Evolutionary conservation across 2,329 filamentous ascomycete genomes (phyloP).

Genomic region (Monosporascus sp.): DNA sequence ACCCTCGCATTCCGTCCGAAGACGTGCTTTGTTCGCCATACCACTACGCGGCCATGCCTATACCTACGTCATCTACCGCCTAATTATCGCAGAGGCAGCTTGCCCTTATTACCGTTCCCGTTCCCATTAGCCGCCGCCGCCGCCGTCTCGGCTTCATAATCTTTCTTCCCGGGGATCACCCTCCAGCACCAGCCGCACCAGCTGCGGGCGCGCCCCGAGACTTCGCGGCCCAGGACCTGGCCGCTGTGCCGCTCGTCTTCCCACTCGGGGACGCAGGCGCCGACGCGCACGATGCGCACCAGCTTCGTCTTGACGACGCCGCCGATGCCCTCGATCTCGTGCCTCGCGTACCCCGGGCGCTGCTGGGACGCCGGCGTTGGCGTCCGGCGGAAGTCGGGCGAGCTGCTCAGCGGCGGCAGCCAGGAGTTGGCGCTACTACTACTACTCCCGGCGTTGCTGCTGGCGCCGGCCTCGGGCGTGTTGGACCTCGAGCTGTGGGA

Average conservation of each 20-base stretch:
- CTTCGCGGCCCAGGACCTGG: conserved; percentile 65
- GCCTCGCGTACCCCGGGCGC: conserved; percentile 71
- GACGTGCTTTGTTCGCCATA: too few species aligned
- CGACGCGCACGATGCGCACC: conserved; percentile 76
- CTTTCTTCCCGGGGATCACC: conserved; percentile 58
- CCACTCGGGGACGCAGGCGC: conserved; percentile 79
- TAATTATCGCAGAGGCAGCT: too few species aligned
- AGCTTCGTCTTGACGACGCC: conserved; percentile 82
- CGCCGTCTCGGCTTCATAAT: conserved; percentile 25
- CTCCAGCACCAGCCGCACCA: conserved; percentile 93
- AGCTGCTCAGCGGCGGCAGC: conserved; percentile 5
- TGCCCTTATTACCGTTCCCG: conserved; percentile 4
- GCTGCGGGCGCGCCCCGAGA: conserved; percentile 61
- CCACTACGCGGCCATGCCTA: too few species aligned
- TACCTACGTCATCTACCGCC: too few species aligned
- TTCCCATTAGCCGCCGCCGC: conserved; percentile 15
- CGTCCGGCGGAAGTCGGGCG: conserved; percentile 13
- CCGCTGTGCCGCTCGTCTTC: conserved; percentile 68
- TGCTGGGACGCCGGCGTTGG: conserved; percentile 46
- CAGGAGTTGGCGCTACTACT: conserved; percentile 13
- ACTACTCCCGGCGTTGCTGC: conserved; percentile 8
- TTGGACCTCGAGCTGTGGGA: conserved; percentile 2
- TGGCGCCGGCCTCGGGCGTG: conserved; percentile 2
- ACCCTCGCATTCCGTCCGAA: too few species aligned
- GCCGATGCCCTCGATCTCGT: conserved; percentile 89